These are phyloP conservation scores for Diplodia seriata DNA, from an alignment of 2,329 filamentous ascomycete species.

Conservation along the genomic window DNA sequence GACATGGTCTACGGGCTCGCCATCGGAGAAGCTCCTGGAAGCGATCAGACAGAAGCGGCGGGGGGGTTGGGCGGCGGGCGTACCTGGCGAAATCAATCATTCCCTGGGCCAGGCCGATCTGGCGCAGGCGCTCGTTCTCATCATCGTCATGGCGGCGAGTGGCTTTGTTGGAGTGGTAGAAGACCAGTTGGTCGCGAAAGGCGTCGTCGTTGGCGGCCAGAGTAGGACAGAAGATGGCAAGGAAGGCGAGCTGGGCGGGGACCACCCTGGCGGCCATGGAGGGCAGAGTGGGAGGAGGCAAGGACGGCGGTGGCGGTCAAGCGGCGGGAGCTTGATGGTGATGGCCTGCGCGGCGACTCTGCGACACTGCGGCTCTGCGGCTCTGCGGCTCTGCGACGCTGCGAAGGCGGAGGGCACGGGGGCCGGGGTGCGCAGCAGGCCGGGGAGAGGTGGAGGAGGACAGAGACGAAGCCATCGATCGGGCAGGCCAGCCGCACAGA, in stretches of 20 bases:
- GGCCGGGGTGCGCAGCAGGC: slow-evolving; percentile 7
- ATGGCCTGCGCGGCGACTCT: neutral
- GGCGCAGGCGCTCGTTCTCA: slow-evolving; percentile 84
- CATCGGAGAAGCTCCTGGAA: slow-evolving; percentile 77
- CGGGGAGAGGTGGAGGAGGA: neutral
- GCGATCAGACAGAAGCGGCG: slow-evolving; percentile 33
- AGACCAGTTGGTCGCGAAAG: slow-evolving; percentile 84
- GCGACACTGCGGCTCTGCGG: slow-evolving; percentile 10
- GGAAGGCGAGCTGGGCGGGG: slow-evolving; percentile 86
- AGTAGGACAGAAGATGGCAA: slow-evolving; percentile 93
- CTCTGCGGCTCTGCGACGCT: slow-evolving; percentile 4
- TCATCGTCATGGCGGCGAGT: slow-evolving; percentile 54
- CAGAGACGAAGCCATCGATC: neutral
- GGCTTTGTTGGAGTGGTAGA: slow-evolving; percentile 74
- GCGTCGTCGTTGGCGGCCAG: slow-evolving; percentile 76
- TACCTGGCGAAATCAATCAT: slow-evolving; percentile 89
- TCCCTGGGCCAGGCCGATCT: slow-evolving; percentile 94
- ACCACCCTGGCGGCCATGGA: slow-evolving; percentile 53
- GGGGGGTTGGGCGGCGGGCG: slow-evolving; percentile 31
- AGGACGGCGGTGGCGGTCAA: neutral
- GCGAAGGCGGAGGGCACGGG: neutral
- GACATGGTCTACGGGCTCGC: slow-evolving; percentile 77
- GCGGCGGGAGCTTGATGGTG: neutral
- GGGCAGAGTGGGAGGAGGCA: slow-evolving; percentile 6
- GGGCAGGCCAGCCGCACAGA: slow-evolving; percentile 1